Evolutionary conservation across 331 rosid species (phyloP).

Genomic region (Rhamnella rubrinervis): DNA sequence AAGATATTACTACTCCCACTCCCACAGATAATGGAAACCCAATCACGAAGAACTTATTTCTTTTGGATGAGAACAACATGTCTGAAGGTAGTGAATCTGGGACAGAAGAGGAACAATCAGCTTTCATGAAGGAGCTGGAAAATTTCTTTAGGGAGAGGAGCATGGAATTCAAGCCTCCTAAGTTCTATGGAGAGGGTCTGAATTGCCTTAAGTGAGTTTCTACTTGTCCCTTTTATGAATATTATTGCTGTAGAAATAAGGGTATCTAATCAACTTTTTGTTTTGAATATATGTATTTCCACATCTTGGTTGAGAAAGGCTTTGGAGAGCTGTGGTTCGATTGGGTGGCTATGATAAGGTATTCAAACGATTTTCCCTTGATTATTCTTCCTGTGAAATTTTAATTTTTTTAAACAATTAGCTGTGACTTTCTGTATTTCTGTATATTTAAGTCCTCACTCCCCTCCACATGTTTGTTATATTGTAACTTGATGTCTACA

Average conservation of each 20-base stretch:
- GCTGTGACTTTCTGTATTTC: neutral
- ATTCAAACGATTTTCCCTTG: constrained; percentile 1
- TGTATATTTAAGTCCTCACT: no score
- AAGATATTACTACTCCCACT: constrained; percentile 35
- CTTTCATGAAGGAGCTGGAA: constrained; percentile 86
- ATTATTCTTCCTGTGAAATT: neutral
- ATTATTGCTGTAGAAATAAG: constrained; percentile 2
- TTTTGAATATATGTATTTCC: constrained; percentile 29
- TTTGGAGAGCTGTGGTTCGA: constrained; percentile 90
- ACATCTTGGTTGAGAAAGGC: constrained; percentile 51
- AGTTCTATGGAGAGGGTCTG: constrained; percentile 93
- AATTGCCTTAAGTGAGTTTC: constrained; percentile 92
- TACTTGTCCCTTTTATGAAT: constrained; percentile 14
- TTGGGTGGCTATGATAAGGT: constrained; percentile 99
- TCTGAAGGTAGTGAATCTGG: constrained; percentile 88
- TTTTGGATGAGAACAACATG: constrained; percentile 56
- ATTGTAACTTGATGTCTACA: no score
- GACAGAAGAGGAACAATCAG: constrained; percentile 83
- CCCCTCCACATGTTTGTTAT: no score
- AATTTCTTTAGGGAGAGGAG: constrained; percentile 81
- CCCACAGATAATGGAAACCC: constrained; percentile 55
- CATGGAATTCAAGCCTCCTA: constrained; percentile 95
- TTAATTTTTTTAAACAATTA: neutral
- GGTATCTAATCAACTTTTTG: neutral
- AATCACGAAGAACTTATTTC: constrained; percentile 39